Base-by-base conservation (phyloP, 306 rosid species). In the Quercus berberidifolia region DNA sequence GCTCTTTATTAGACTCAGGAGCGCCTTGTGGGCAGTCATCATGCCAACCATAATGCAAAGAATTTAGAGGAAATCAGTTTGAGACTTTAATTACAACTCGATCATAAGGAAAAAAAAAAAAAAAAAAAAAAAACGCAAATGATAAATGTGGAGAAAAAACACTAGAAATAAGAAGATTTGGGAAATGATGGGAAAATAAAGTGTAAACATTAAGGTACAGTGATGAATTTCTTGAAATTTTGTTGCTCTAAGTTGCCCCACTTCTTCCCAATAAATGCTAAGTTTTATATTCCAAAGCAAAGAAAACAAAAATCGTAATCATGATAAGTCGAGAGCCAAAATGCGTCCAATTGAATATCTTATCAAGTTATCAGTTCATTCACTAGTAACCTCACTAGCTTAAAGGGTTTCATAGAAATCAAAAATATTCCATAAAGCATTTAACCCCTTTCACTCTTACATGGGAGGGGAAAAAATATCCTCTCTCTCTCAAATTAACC, bases 251-350 rank as follows among this genome's bases (percentile, higher is more conserved):
- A 57, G 38, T 14, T 82, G 25, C 52, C 60, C 79, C 46, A 58
- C 75, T 54, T 52, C 80, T 58, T 74, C 57, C 20, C 72, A 18
- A 35, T 21, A 67, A 12, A 68, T 49, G 54, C 54, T 49, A 74
- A 30, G 38, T 69, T 55, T 33, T 18, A 71, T 76, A 70, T 62
- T 13, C 49, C 67, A 33, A 41, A 17, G 26, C 51, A 72, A 20
- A 83, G 12, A 43, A 62, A 64, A 25, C 18, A 59, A 63, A 12
- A 35, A 79, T 43, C 23, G 52, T 38, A 69, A 68, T 8, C 54
- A 82, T 49, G 81, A 6, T 20, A 76, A 57, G 30, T 59, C 75
- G 70, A 78, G 83, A 79, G 74, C 86, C 80, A 75, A 83, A 79
- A n/a, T 25, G 21, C 25, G 71, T 83, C 70, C 25, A 75, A 31